These are phyloP conservation scores for Fusarium coffeatum DNA, from an alignment of 2,329 filamentous ascomycete species.

Conservation along the genomic window DNA sequence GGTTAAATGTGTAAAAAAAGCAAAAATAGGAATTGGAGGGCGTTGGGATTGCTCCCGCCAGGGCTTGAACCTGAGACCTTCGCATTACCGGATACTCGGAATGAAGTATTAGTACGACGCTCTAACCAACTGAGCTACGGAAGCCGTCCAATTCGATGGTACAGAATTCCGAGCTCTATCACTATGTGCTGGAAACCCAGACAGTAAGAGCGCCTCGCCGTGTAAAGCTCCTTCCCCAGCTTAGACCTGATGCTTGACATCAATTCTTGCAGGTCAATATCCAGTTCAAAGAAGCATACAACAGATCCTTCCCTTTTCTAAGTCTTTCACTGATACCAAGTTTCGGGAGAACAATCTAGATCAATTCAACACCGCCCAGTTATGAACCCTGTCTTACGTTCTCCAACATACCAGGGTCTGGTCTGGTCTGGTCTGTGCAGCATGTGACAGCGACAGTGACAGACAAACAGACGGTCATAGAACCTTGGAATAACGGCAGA, in stretches of 20 bases:
- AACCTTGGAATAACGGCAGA: slow-evolving; percentile 25
- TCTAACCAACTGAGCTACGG: slow-evolving; percentile 31
- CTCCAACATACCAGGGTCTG: slow-evolving; percentile 5
- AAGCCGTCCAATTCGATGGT: slow-evolving; percentile 19
- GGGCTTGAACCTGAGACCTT: slow-evolving; percentile 30
- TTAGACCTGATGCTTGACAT: background rate
- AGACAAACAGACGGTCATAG: slow-evolving; percentile 17
- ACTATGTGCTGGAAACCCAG: rapidly evolving
- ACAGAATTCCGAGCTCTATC: rapidly evolving
- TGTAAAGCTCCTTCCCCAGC: background rate
- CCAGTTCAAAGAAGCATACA: background rate
- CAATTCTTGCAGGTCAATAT: background rate
- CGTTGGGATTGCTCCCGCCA: slow-evolving; percentile 25
- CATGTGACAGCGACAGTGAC: slow-evolving; percentile 26
- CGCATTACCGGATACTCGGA: slow-evolving; percentile 22
- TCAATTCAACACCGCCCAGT: slow-evolving; percentile 12
- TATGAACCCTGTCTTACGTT: slow-evolving; percentile 6
- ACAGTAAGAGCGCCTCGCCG: rapidly evolving
- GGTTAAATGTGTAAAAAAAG: background rate
- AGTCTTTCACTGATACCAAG: background rate
- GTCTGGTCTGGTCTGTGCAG: slow-evolving; percentile 27
- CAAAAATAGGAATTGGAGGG: slow-evolving; percentile 8
- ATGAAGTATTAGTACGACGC: slow-evolving; percentile 29
- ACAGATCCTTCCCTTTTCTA: background rate
- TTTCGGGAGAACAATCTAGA: slow-evolving; percentile 29